Conservation (phyloP, 2,329 filamentous ascomycete genomes). For the Grosmannia clavigera region DNA sequence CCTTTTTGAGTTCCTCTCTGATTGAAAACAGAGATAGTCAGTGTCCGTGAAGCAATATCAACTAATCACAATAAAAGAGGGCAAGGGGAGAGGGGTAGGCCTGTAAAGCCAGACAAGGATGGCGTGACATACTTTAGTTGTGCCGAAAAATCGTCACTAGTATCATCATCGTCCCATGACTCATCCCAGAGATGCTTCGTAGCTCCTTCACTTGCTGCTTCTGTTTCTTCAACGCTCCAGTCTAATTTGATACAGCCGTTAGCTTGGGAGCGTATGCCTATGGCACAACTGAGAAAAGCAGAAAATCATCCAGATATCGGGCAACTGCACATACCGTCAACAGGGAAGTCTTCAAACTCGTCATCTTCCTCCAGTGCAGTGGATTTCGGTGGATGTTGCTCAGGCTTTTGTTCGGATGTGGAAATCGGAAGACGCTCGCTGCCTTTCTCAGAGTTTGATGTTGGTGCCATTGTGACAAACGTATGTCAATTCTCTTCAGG, state of each 20-base stretch:
- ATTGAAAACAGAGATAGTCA: neutral
- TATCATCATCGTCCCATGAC: conserved; percentile 99
- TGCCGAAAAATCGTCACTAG: conserved; percentile 87
- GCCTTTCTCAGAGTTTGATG: conserved; percentile 16
- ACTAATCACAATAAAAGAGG: neutral
- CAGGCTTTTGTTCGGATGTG: conserved; percentile 49
- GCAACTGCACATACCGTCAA: conserved; percentile 56
- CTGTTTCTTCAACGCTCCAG: conserved; percentile 85
- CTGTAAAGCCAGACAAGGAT: neutral
- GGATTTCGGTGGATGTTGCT: conserved; percentile 15
- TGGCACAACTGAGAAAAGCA: neutral
- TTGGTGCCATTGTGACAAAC: conserved; percentile 19
- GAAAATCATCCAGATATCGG: neutral
- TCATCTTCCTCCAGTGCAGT: conserved; percentile 87
- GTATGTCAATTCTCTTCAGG: too few species aligned
- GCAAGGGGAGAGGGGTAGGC: neutral
- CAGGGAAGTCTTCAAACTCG: conserved; percentile 97
- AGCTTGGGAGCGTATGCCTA: neutral
- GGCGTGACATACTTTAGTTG: conserved; percentile 68
- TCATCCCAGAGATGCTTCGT: conserved; percentile 90
- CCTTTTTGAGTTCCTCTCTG: conserved; percentile 89
- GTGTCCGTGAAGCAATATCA: neutral
- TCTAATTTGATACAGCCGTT: conserved; percentile 37
- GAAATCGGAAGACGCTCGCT: conserved; percentile 26
- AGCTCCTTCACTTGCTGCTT: conserved; percentile 53